Evolutionary conservation across 2,329 filamentous ascomycete genomes (phyloP).

Genomic region (Botrytis galanthina): DNA sequence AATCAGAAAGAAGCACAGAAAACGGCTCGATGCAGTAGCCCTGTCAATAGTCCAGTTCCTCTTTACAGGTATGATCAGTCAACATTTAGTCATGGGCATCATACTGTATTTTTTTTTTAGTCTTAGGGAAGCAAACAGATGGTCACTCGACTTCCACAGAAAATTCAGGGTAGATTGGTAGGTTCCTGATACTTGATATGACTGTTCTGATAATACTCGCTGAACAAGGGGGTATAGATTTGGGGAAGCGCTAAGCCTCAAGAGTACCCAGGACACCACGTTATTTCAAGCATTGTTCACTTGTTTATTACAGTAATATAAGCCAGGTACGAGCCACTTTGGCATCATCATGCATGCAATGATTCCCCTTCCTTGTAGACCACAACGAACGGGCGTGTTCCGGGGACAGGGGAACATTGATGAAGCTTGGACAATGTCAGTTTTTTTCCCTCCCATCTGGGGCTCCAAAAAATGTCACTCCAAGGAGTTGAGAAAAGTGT

Average conservation of each 20-base stretch:
- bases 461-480: neutral
- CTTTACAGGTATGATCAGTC: neutral
- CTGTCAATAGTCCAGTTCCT: conserved; percentile 10
- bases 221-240: conserved; percentile 11
- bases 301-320: conserved; percentile 21
- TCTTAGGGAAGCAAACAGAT: neutral
- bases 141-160: neutral
- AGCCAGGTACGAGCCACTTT: conserved; percentile 25
- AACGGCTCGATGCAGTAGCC: conserved; percentile 14
- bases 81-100: neutral
- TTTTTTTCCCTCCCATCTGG: conserved; percentile 3
- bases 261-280: conserved; percentile 28
- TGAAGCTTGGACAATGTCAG: conserved; percentile 26
- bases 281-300: conserved; percentile 24
- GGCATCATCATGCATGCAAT: conserved; percentile 32
- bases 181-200: neutral
- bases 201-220: neutral
- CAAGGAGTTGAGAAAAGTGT: neutral
- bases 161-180: neutral
- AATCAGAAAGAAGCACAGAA: conserved; percentile 9
- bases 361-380: conserved; percentile 8
- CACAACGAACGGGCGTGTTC: conserved; percentile 12
- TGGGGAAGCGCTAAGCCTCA: conserved; percentile 23
- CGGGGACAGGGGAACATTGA: conserved; percentile 18
- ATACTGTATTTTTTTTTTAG: neutral